Evolutionary conservation across 768 basidiomycete genomes (phyloP).

Genomic region (Rhodotorula diobovata): DNA sequence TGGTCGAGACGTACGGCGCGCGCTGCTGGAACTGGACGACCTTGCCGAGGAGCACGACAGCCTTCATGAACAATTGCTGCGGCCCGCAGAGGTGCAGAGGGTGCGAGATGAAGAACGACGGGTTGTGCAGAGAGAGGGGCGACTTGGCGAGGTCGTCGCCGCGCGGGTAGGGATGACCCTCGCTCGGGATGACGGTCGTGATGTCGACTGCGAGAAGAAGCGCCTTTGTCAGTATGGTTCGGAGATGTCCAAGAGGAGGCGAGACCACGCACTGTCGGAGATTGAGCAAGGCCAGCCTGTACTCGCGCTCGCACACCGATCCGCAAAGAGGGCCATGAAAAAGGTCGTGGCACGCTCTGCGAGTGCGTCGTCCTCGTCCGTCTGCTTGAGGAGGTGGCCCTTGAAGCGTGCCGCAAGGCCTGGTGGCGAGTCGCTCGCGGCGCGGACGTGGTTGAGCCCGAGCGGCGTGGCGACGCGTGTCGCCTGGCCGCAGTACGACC

Average conservation of each 20-base stretch:
- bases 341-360: constrained; percentile 32
- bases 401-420: not conserved
- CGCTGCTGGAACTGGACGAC: constrained; percentile 23
- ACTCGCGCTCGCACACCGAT: constrained; percentile 28
- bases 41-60: constrained; percentile 21
- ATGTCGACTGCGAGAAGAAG: constrained; percentile 12
- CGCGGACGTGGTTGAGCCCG: constrained; percentile 40
- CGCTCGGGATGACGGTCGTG: constrained; percentile 17
- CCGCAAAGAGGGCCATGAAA: constrained; percentile 31
- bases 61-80: constrained; percentile 27
- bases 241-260: not conserved
- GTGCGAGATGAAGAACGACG: constrained; percentile 24
- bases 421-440: not conserved
- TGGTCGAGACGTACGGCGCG: not conserved
- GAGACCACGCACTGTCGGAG: constrained; percentile 5
- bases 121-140: constrained; percentile 1
- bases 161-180: not conserved
- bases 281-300: constrained; percentile 37
- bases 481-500: constrained; percentile 33
- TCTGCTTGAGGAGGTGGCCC: constrained; percentile 13
- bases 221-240: not conserved
- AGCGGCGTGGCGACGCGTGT: constrained; percentile 36
- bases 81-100: constrained; percentile 21
- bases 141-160: constrained; percentile 4
- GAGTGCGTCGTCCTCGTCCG: constrained; percentile 17